A percentile compares a stretch with the other conserved stretches of the same genome.
Evolutionary conservation across 78 protist genomes (phyloP).

Genomic region (Bodo saltans): DNA sequence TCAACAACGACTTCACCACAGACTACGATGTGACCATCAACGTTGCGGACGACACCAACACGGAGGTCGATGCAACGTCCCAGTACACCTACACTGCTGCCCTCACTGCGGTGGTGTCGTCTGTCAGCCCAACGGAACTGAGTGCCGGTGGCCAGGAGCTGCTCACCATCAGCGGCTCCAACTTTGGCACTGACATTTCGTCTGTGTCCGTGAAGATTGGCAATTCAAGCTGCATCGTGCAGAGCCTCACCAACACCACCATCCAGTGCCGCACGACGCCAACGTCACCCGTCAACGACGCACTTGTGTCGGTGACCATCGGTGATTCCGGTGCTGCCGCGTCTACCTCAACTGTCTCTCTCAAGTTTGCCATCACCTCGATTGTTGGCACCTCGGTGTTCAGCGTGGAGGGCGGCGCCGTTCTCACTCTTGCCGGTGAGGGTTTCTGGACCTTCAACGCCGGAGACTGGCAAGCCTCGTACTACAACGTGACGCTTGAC

Average conservation of each 20-base stretch:
- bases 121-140: not conserved
- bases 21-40: not conserved
- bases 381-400: not conserved
- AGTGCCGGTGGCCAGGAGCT: not conserved
- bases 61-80: not conserved
- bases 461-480: not conserved
- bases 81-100: not conserved
- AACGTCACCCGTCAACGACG: not conserved
- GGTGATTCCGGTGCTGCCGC: not conserved
- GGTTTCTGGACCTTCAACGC: not conserved
- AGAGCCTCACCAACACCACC: not conserved
- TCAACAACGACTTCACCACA: not conserved
- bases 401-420: not conserved
- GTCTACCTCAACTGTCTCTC: not conserved
- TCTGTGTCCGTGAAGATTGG: not conserved
- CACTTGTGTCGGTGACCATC: not conserved
- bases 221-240: not conserved
- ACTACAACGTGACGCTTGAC: not conserved
- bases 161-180: not conserved
- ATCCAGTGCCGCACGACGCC: not conserved
- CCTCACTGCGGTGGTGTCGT: not conserved
- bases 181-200: not conserved
- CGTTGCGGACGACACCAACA: not conserved
- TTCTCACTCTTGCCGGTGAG: not conserved
- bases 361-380: not conserved